Evolutionary conservation across 2,329 filamentous ascomycete genomes (phyloP).

Genomic region (Pseudocercospora macadamiae): DNA sequence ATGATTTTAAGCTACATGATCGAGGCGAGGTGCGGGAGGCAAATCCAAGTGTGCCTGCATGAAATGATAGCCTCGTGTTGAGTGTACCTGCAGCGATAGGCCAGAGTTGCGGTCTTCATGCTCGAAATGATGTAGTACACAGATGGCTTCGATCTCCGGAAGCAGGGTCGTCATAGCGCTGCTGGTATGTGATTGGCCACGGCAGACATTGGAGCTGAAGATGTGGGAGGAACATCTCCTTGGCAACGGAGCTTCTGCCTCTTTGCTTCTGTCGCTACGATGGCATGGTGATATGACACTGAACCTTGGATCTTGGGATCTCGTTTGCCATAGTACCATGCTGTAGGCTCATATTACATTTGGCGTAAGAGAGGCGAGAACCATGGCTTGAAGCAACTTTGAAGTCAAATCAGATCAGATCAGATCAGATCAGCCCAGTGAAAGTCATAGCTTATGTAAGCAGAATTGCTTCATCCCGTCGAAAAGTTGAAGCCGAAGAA

Average conservation of each 20-base stretch:
- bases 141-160: not conserved
- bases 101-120: conserved; percentile 11
- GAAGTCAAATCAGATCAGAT: too few species aligned
- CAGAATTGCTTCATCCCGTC: too few species aligned
- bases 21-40: conserved; percentile 32
- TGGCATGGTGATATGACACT: too few species aligned
- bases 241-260: not conserved
- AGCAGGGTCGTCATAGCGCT: not conserved
- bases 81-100: conserved; percentile 30
- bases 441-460: too few species aligned
- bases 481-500: too few species aligned
- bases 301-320: too few species aligned
- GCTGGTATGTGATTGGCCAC: not conserved
- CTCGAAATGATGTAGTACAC: conserved; percentile 12
- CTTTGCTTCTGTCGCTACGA: too few species aligned
- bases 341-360: too few species aligned
- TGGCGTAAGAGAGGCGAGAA: too few species aligned
- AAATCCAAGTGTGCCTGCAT: conserved; percentile 17
- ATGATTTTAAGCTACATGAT: conserved; percentile 36
- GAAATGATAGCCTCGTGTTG: conserved; percentile 20
- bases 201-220: not conserved
- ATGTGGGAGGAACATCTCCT: not conserved
- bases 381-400: too few species aligned
- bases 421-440: too few species aligned
- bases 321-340: too few species aligned